These are phyloP conservation scores for Telfairia occidentalis DNA, from an alignment of 331 rosid species.

Conservation along the genomic window DNA sequence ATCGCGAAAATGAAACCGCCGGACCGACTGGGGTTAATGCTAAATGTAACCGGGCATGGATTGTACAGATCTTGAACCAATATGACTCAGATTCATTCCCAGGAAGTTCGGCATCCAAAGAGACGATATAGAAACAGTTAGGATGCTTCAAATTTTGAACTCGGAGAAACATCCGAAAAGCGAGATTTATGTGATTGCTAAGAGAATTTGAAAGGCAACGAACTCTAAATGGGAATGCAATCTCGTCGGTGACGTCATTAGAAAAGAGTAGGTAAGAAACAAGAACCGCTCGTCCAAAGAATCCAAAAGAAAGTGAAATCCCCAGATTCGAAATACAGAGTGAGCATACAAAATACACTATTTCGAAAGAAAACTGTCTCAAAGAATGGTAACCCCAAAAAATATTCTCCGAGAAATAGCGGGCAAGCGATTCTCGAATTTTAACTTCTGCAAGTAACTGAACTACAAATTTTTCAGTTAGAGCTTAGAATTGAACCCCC, in stretches of 20 bases:
- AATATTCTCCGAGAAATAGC: not conserved
- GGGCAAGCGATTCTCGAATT: not conserved
- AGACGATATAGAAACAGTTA: not conserved
- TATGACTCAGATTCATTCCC: conserved; percentile 41
- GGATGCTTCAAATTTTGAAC: not conserved
- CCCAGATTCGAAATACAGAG: not conserved
- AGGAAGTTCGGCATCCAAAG: conserved; percentile 35
- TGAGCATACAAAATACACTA: not conserved
- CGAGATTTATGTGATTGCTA: conserved; percentile 8
- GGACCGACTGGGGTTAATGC: conserved; percentile 20
- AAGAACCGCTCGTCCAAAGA: not conserved
- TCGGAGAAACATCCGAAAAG: not conserved
- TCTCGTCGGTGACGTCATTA: not conserved
- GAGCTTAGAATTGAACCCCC: not conserved
- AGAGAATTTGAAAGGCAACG: not conserved
- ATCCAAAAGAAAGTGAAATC: not conserved
- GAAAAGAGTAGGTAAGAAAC: not conserved
- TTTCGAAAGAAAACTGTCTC: not conserved
- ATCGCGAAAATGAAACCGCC: conserved; percentile 22
- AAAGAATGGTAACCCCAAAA: not conserved
- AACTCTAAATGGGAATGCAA: not conserved
- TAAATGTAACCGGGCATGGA: conserved; percentile 34
- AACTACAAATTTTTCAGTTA: not conserved
- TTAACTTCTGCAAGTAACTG: not conserved
- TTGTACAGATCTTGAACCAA: conserved; percentile 29